Evolutionary conservation across 2,329 filamentous ascomycete genomes (phyloP).

Genomic region (Colletotrichum eremochloae): DNA sequence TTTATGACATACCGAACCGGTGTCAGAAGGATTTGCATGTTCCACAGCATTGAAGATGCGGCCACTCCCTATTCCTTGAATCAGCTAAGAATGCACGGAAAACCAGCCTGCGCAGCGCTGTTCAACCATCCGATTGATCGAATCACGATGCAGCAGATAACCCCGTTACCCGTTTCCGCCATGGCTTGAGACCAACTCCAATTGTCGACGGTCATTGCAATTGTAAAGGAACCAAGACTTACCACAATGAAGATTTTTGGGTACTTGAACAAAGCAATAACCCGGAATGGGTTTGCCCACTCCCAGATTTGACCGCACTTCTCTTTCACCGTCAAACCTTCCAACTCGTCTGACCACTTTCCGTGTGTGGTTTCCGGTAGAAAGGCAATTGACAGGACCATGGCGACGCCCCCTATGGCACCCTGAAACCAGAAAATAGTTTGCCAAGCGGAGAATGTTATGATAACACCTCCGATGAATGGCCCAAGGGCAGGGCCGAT

Average conservation of each 20-base stretch:
- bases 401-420: constrained; percentile 69
- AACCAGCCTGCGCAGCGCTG: not conserved
- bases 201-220: not conserved
- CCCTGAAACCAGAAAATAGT: constrained; percentile 80
- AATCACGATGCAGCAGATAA: no score
- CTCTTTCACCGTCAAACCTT: constrained; percentile 62
- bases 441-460: constrained; percentile 75
- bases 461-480: constrained; percentile 77
- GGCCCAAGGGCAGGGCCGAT: constrained; percentile 74
- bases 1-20: constrained; percentile 79
- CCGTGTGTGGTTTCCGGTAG: constrained; percentile 78
- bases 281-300: constrained; percentile 76
- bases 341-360: constrained; percentile 72
- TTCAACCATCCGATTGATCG: not conserved
- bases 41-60: constrained; percentile 74
- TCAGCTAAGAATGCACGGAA: constrained; percentile 14
- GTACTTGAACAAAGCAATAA: constrained; percentile 73
- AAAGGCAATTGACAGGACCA: constrained; percentile 68
- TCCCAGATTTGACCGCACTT: constrained; percentile 54
- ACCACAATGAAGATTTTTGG: constrained; percentile 72
- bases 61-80: constrained; percentile 57
- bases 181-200: not conserved
- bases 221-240: not conserved
- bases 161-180: no score
- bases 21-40: constrained; percentile 77